Conservation (phyloP, 805 yeast species). For the Wickerhamomyces hampshirensis region DNA sequence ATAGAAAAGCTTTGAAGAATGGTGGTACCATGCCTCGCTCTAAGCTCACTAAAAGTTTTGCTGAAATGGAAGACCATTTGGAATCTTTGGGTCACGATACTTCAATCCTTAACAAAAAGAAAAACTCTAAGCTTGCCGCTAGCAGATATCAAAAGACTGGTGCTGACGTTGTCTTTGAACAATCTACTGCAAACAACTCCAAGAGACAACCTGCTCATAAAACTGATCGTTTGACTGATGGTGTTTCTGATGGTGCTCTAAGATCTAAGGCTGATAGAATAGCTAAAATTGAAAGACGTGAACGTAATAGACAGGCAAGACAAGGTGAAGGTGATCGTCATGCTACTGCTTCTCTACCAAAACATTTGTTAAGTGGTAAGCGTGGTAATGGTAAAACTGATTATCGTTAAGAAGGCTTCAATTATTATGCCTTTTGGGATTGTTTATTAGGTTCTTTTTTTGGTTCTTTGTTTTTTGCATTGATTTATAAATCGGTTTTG, state of each 20-base stretch:
- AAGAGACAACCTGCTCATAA: slow-evolving; percentile 41
- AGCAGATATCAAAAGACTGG: slow-evolving; percentile 52
- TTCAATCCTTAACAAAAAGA: slow-evolving; percentile 52
- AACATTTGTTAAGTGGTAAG: slow-evolving; percentile 94
- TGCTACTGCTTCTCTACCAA: slow-evolving; percentile 76
- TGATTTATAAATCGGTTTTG: background rate
- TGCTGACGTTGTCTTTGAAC: slow-evolving; percentile 48
- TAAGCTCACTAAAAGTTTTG: slow-evolving; percentile 66
- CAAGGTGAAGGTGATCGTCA: slow-evolving; percentile 97
- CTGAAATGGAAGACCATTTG: slow-evolving; percentile 86
- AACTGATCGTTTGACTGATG: slow-evolving; percentile 79
- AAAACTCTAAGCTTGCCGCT: slow-evolving; percentile 32
- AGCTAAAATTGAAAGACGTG: slow-evolving; percentile 87
- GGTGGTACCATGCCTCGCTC: slow-evolving; percentile 89
- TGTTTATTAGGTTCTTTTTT: slow-evolving; percentile 3
- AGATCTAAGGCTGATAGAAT: slow-evolving; percentile 84
- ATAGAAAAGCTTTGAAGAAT: slow-evolving; percentile 82
- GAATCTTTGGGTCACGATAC: slow-evolving; percentile 87
- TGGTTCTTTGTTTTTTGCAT: slow-evolving; percentile 1
- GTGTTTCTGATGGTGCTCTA: slow-evolving; percentile 75
- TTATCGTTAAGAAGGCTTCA: slow-evolving; percentile 52
- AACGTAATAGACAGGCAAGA: slow-evolving; percentile 86
- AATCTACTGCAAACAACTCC: slow-evolving; percentile 17
- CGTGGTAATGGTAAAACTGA: slow-evolving; percentile 93
- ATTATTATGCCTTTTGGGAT: background rate